A percentile compares a stretch with the other conserved stretches of the same genome.
phyloP scores from a whole-genome alignment of 139 green algal genomes.

The Mesostigma viride region DNA sequence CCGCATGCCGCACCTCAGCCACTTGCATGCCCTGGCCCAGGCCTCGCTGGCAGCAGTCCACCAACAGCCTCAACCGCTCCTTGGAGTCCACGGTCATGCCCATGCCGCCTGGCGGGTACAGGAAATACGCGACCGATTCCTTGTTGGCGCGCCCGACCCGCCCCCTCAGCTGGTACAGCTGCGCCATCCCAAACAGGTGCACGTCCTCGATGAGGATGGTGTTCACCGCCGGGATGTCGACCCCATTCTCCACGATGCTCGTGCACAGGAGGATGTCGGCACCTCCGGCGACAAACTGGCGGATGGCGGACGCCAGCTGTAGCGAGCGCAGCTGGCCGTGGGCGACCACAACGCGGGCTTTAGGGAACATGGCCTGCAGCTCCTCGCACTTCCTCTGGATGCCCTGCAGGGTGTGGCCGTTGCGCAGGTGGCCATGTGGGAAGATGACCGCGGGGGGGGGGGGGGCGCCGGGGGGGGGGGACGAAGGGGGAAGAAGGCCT shows the following conservation, averaged over 20 bases:
- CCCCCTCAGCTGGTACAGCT: conserved; percentile 40
- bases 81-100: conserved; percentile 2
- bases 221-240: conserved; percentile 40
- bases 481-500: too few species aligned
- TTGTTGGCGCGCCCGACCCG: conserved; percentile 22
- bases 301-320: conserved; percentile 25
- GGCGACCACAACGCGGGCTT: conserved; percentile 11
- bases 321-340: conserved; percentile 25
- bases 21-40: conserved; percentile 39
- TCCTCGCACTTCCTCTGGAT: conserved; percentile 20
- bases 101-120: conserved; percentile 12
- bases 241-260: conserved; percentile 38
- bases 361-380: conserved; percentile 12
- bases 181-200: conserved; percentile 37
- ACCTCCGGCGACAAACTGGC: conserved; percentile 24
- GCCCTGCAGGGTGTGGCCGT: too few species aligned
- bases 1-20: conserved; percentile 32
- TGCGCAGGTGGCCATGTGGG: too few species aligned
- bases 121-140: conserved; percentile 19
- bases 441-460: too few species aligned
- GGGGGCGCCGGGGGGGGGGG: too few species aligned
- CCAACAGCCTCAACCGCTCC: conserved; percentile 28
- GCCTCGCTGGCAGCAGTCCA: conserved; percentile 30
- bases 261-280: conserved; percentile 34
- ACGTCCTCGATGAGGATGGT: conserved; percentile 43